Percentiles rank a stretch among this genome's conserved stretches.
phyloP scores from a whole-genome alignment of 2,329 filamentous ascomycete species.

The Geosmithia morbida region DNA sequence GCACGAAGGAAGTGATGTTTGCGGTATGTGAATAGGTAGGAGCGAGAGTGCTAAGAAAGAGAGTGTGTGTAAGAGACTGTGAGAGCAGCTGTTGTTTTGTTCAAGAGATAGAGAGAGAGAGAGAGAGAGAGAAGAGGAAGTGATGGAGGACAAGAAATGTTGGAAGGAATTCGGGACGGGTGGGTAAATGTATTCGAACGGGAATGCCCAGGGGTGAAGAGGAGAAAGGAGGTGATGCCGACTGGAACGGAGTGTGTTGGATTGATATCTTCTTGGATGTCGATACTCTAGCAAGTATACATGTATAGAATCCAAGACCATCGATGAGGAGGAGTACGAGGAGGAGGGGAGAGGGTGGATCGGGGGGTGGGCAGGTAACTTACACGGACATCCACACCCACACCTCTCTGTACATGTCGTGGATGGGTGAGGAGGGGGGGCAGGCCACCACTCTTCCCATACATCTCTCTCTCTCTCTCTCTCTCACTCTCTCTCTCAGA shows the following conservation, averaged over 20 bases:
- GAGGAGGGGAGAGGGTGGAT: background rate
- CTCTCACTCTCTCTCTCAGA: too few relatives aligned
- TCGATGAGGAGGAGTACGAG: background rate
- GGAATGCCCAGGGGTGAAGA: constrained; percentile 26
- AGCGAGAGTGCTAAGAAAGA: constrained; percentile 1
- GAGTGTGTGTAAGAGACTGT: background rate
- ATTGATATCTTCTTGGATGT: too few relatives aligned
- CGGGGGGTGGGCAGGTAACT: background rate
- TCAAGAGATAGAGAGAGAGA: constrained; percentile 16
- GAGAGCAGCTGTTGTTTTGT: background rate
- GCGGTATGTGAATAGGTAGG: background rate
- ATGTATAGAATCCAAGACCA: constrained; percentile 3
- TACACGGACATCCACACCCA: background rate
- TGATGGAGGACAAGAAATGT: constrained; percentile 24
- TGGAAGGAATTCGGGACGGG: constrained; percentile 25
- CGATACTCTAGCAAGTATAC: too few relatives aligned
- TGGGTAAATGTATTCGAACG: constrained; percentile 3
- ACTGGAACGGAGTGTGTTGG: constrained; percentile 20
- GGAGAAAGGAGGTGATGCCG: constrained; percentile 13
- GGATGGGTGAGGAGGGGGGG: too few relatives aligned
- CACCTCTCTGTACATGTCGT: background rate
- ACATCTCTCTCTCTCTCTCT: too few relatives aligned
- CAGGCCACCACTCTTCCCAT: too few relatives aligned
- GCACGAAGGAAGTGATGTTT: too few relatives aligned
- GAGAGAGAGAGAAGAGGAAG: constrained; percentile 21